Conservation (phyloP, 2,329 filamentous ascomycete genomes). For the Chaetomium strumarium region DNA sequence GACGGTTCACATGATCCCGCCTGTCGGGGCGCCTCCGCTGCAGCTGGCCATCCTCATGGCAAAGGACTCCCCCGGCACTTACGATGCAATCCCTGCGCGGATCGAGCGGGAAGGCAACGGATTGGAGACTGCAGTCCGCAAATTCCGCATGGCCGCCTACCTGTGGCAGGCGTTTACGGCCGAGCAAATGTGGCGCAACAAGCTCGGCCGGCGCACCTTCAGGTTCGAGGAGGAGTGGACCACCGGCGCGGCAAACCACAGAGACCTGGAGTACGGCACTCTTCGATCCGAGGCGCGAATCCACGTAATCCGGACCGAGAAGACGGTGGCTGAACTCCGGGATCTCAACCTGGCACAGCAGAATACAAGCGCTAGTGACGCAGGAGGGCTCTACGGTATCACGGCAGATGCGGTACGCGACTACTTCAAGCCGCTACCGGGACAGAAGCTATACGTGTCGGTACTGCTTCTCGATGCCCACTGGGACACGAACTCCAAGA, state of each 20-base stretch:
- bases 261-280: conserved; percentile 62
- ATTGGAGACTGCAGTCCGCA: conserved; percentile 72
- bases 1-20: conserved; percentile 78
- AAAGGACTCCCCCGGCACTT: conserved; percentile 81
- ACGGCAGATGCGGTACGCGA: conserved; percentile 70
- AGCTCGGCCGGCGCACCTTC: conserved; percentile 78
- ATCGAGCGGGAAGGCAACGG: conserved; percentile 74
- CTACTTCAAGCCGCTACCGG: conserved; percentile 67
- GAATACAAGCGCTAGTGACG: conserved; percentile 60
- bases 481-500: conserved; percentile 69
- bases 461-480: conserved; percentile 81
- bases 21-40: conserved; percentile 72
- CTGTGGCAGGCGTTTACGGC: conserved; percentile 96
- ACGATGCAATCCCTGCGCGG: conserved; percentile 73
- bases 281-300: conserved; percentile 90
- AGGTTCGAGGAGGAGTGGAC: conserved; percentile 95
- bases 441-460: conserved; percentile 84
- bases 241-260: conserved; percentile 68
- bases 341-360: conserved; percentile 76
- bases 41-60: conserved; percentile 84
- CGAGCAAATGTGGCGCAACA: conserved; percentile 91
- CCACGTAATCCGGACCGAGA: conserved; percentile 75
- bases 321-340: conserved; percentile 78
- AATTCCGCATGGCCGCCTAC: conserved; percentile 93
- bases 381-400: conserved; percentile 69